Base-by-base conservation (phyloP, 2,329 filamentous ascomycete genomes). In the Thermothelomyces thermophilus region DNA sequence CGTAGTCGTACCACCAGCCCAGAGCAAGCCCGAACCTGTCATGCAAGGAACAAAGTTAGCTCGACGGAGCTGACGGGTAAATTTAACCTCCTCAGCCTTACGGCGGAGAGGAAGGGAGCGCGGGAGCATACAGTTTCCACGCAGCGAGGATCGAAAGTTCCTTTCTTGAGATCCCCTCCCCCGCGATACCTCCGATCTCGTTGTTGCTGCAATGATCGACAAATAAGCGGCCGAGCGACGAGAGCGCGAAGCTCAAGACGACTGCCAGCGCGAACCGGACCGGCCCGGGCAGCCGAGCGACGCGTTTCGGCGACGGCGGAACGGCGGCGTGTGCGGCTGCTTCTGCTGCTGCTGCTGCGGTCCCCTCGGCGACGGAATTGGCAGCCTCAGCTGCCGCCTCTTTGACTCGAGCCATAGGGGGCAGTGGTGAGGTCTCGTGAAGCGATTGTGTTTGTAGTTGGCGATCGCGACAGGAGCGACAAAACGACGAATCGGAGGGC, bases 1-100 rank as follows among this genome's bases (percentile, higher is more conserved):
- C 88, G 64, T 86, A 87, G 55, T 82, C 75, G 37, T 82, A 73
- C 59, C 78, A 79, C 88, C 89, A 95, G 41, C 80, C 84, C 41
- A 90, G 63, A 20, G 73, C 80, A 46, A 95, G 73, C 64, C 90
- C 83, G 41, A 82, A 66, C 64, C 79, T 87, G 75, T 72, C 73
- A 78, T 31, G 42, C 46, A 48, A 36, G 24, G 35, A 51, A 58
- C 50, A 57, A 54, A 51, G 10, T 54, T 41, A 42, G 50, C 48
- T 36, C 40, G 5, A n/a, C 9, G 24, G 9, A 53, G 55, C 50
- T 51, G 50, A 43, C 56, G 10, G 41, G 28, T 37, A 5, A n/a
- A 16, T 11, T 28, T 26, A 45, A 83, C 49, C 56, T 52, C 39
- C 47, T 56, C 58, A 60, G 56, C 58, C 59, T 48, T 53, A 52